Evolutionary conservation across 345 rosid genomes (phyloP), one percentile per base, ranked within the genome.

Genomic region (Populus tremula): DNA sequence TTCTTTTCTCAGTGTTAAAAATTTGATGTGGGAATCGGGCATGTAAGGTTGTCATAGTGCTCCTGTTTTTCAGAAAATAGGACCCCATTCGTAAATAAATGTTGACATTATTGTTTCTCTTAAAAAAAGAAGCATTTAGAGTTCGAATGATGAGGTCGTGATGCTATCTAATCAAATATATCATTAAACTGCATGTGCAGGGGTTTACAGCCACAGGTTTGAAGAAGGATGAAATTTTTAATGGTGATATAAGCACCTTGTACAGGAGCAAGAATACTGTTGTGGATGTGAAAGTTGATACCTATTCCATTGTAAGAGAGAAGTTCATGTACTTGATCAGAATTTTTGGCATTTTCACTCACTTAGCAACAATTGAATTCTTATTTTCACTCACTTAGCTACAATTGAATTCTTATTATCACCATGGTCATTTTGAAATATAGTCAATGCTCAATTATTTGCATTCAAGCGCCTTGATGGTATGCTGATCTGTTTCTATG

Each of bases 271-370:
- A 83, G 84, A 90, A 86, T 63, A 86, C 94, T 81, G 80, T 75
- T 61, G 93, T 90, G 83, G 94, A 93, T 83, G 80, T 91, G 79
- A 91, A 87, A 90, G 85, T 93, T 77, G 93, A 93, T 80, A 85
- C 89, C 70, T 85, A 79, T 83, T 90, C 98, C 14, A 89, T 89
- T 79, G 98, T 91, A 88, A 80, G 83, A 53, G 85, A 5, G 77
- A 75, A 53, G 50, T 39, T 77, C 9, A 70, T 68, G 69, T 73
- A 64, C 33, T 64, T 47, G 18, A 27, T 25, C 27, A 16, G 1
- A 21, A 53, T 50, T 18, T 80, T 18, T 66, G 41, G 12, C 36
- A 65, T 74, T 56, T 49, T 29, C 64, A 27, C 59, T 38, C 65
- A 23, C 56, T 29, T 25, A 43, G 3, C 76, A 54, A 16, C 36